Evolutionary conservation across 2,329 filamentous ascomycete genomes (phyloP), one percentile per base, ranked within the genome.

Genomic region (Geosmithia morbida): DNA sequence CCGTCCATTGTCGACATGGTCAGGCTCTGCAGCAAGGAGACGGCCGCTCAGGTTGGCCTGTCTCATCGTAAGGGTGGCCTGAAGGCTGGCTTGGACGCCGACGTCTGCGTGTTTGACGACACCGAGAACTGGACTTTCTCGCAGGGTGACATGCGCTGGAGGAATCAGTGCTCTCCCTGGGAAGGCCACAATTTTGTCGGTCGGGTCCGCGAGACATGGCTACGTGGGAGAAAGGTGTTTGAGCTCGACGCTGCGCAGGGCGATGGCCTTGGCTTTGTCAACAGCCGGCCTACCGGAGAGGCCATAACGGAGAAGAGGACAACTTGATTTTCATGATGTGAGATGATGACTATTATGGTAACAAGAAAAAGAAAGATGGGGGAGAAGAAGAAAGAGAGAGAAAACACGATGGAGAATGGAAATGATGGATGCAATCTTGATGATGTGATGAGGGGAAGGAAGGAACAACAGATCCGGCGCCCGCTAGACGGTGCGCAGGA

Each of bases 101-200:
- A 97, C 60, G 74, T 97, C 42, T 92, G 87, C 55, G 81, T 97
- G 16, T 96, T 97, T 60, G 90, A 97, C 60, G 87, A 94, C 52
- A 67, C 73, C n/a, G 80, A 79, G 19, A 74, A 76, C 54, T 98
- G 90, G 74, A 74, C 80, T 20, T 81, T 94, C 46, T 67, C 77
- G 49, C 71, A 75, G 17, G 80, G 76, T 51, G 87, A 87, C 45
- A 94, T 98, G 88, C 75, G 92, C 54, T 98, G 94, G 76, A 82
- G 87, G 64, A 95, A 96, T 65, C 87, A 87, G 59, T 89, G 87
- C 69, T 88, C 83, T 48, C 88, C 89, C 0, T 96, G 94, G 72
- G 84, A 95, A 61, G 86, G 86, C 18, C 84, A 83, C 63, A 73
- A 69, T 30, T 81, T 96, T 56, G 75, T 72, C 44, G 89, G 89